Evolutionary conservation across 192 early-diverging fungal species (phyloP), one percentile per base, ranked within the genome.

Genomic region (Podochytrium sp.): DNA sequence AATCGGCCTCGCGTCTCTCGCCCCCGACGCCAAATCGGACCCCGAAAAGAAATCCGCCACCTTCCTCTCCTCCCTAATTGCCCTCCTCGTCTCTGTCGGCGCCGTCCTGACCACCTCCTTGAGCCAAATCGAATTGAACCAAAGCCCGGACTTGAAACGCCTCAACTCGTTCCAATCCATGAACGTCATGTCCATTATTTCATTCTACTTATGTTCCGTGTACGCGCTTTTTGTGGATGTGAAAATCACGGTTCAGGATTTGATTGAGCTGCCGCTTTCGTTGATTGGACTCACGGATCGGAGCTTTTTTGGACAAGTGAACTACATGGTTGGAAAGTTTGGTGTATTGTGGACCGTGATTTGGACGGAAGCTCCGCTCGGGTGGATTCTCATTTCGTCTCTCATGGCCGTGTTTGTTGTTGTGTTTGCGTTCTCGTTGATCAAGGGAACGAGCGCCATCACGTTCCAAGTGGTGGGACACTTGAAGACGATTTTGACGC

Each of bases 381-480:
- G 73, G 7, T 63, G 50, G 73, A 65, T 74, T 65, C 30, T 74
- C 10, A 4, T 52, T 2, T 51, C 42, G 37, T 74, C 43, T 38
- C 23, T 33, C 14, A 27, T 65, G 42, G 49, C 61, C 6, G 51
- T 74, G 65, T 41, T 52, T 6, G 60, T 66, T 18, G 51, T 53
- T 14, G 16, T 74, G 30, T 65, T 66, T 65, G 73, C 43, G 49
- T 62, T 61, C 64, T 53, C 27, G 25, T 57, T 74, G 62, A 74
- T 74, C 47, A 74, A 63, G 42, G 40, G 50, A n/a, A 66, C 73
- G 29, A 65, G 62, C 52, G 37, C 73, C 6, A 66, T 74, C 16
- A 74, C 73, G 4, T 74, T 57, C 61, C 73, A 74, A 39, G 73
- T 74, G 10, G 64, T 74, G 18, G 73, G 73, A 14, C 73, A 74